phyloP scores from a whole-genome alignment of 257 asterid genomes.

The Misopates orontium region DNA sequence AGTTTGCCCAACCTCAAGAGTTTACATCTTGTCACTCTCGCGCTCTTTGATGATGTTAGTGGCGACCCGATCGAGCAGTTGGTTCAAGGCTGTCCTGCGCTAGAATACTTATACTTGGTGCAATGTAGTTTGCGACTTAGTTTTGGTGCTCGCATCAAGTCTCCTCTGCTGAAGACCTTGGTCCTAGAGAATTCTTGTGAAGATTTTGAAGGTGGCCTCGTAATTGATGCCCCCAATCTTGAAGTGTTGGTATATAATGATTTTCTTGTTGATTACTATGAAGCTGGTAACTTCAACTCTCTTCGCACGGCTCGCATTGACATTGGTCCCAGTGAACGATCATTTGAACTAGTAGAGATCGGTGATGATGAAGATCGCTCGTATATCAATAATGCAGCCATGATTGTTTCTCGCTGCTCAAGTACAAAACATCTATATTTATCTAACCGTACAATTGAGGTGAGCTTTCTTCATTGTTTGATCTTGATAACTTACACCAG shows the following conservation, averaged over 20 bases:
- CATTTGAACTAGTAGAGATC: not conserved
- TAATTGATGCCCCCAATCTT: not conserved
- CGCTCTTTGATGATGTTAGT: not conserved
- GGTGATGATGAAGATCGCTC: not conserved
- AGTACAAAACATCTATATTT: not conserved
- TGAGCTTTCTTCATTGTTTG: not conserved
- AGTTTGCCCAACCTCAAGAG: not conserved
- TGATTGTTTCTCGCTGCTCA: not conserved
- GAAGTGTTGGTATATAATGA: not conserved
- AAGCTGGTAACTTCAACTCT: not conserved
- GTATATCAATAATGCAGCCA: not conserved
- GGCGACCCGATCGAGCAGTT: not conserved
- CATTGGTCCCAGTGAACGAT: not conserved
- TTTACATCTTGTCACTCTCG: not conserved
- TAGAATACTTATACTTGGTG: not conserved
- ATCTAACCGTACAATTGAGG: not conserved
- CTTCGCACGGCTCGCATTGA: constrained; percentile 1
- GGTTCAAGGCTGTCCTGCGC: not conserved
- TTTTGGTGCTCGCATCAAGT: not conserved
- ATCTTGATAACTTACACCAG: not conserved
- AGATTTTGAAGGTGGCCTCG: not conserved
- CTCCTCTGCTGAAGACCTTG: not conserved
- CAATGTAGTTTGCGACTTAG: not conserved
- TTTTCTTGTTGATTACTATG: too few relatives aligned
- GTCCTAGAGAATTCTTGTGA: not conserved